Percentiles rank a stretch among this genome's conserved stretches.
These are phyloP conservation scores for Scedosporium minutisporum DNA, from an alignment of 2,329 filamentous ascomycete genomes.

Conservation along the genomic window DNA sequence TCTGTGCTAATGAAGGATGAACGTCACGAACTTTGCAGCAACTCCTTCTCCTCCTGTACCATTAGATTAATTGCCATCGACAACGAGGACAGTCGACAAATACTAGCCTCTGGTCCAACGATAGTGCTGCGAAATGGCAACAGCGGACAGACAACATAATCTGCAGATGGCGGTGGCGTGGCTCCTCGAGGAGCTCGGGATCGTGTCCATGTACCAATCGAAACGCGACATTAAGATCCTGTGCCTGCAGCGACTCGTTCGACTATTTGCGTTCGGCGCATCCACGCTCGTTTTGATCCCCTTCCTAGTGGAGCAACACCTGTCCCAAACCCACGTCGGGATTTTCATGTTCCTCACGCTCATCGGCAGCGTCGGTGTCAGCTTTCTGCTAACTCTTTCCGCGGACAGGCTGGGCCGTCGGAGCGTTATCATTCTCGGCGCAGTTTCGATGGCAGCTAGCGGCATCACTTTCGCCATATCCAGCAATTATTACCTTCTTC, in stretches of 20 bases:
- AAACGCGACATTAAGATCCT: constrained; percentile 44
- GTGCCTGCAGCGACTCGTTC: constrained; percentile 48
- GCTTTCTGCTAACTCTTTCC: constrained; percentile 47
- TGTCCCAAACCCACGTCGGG: constrained; percentile 43
- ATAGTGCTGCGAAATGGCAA: no score
- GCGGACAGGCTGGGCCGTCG: constrained; percentile 49
- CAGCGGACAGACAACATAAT: no score
- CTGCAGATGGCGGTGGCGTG: no score
- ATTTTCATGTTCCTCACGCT: constrained; percentile 59
- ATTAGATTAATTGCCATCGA: no score
- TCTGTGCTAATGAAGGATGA: no score
- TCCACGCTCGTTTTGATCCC: constrained; percentile 48
- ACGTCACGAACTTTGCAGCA: no score
- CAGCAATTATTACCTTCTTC: constrained; percentile 47
- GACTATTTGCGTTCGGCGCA: constrained; percentile 53
- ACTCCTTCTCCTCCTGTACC: no score
- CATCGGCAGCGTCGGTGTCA: constrained; percentile 48
- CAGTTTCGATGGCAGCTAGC: constrained; percentile 43
- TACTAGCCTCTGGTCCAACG: no score
- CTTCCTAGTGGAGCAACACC: constrained; percentile 40
- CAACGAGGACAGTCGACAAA: no score
- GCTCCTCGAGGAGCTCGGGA: background rate
- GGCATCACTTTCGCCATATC: constrained; percentile 44
- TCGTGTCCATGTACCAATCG: constrained; percentile 7
- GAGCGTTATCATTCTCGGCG: constrained; percentile 41